These are phyloP conservation scores for Beauveria scarabaeidicola DNA, from an alignment of 2,329 filamentous ascomycete species.

Conservation along the genomic window DNA sequence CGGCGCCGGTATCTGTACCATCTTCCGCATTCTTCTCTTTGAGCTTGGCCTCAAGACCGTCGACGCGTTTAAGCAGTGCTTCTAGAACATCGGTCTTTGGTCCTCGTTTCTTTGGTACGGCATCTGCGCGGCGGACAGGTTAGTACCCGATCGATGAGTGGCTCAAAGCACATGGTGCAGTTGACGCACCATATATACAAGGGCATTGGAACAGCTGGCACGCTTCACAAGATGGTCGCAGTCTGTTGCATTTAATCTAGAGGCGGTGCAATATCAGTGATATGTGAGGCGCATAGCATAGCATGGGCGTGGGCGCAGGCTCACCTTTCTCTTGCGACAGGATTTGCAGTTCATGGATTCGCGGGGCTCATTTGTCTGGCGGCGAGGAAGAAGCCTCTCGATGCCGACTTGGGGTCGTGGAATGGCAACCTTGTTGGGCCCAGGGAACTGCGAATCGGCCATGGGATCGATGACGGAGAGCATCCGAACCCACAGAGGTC, in stretches of 20 bases:
- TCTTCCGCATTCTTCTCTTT: conserved; percentile 52
- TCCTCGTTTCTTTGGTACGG: conserved; percentile 80
- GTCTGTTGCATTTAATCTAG: conserved; percentile 86
- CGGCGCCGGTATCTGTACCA: background rate
- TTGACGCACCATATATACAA: conserved; percentile 70
- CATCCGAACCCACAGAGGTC: conserved; percentile 1
- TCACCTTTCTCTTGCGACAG: conserved; percentile 82
- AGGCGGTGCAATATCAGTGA: background rate
- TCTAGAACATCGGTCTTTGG: conserved; percentile 87
- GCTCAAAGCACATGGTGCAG: background rate
- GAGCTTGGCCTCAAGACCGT: conserved; percentile 72
- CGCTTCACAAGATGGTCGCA: conserved; percentile 77
- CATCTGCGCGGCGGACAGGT: conserved; percentile 45
- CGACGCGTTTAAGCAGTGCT: conserved; percentile 73
- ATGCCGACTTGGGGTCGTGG: conserved; percentile 73
- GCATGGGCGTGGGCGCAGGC: conserved; percentile 17
- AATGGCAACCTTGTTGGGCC: conserved; percentile 46
- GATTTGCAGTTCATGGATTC: conserved; percentile 97
- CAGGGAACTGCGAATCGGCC: conserved; percentile 26
- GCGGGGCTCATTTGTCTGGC: conserved; percentile 65
- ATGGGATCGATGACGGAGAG: conserved; percentile 6
- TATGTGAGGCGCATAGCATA: background rate
- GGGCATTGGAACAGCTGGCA: conserved; percentile 84
- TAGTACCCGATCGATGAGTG: background rate
- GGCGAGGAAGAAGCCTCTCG: conserved; percentile 64